These are phyloP conservation scores for Oemleria cerasiformis DNA, from an alignment of 306 rosid genomes.

Conservation along the genomic window DNA sequence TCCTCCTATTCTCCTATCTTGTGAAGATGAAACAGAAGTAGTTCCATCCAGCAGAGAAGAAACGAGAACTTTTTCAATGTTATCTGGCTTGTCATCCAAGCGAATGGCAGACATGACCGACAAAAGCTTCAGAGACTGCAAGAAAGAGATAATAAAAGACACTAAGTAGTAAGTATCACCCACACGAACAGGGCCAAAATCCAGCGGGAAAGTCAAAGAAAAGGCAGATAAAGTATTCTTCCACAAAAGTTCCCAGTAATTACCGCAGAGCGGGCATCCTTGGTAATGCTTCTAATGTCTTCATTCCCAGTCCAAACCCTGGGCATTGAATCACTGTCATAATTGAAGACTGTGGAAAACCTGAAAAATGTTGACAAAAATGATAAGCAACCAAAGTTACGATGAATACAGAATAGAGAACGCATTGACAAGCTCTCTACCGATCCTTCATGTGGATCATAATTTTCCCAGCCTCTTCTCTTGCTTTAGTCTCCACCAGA, in stretches of 20 bases:
- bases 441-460: slow-evolving; percentile 87
- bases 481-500: slow-evolving; percentile 71
- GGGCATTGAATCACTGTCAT: slow-evolving; percentile 81
- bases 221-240: neutral
- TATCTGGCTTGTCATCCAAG: slow-evolving; percentile 74
- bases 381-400: slow-evolving; percentile 21
- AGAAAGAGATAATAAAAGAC: slow-evolving; percentile 2
- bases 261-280: slow-evolving; percentile 72
- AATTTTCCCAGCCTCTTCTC: slow-evolving; percentile 77
- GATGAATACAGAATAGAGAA: neutral
- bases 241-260: neutral
- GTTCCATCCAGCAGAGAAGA: slow-evolving; percentile 55
- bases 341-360: slow-evolving; percentile 78
- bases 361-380: slow-evolving; percentile 40
- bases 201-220: neutral
- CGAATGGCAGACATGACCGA: slow-evolving; percentile 82
- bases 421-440: slow-evolving; percentile 32
- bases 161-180: neutral
- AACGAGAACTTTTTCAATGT: slow-evolving; percentile 50
- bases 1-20: slow-evolving; percentile 35
- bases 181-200: too few species aligned
- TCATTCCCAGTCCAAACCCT: slow-evolving; percentile 91
- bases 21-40: slow-evolving; percentile 40
- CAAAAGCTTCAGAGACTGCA: slow-evolving; percentile 77
- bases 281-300: slow-evolving; percentile 76